phyloP scores from a whole-genome alignment of 306 rosid species.

The Vigna hirtella region DNA sequence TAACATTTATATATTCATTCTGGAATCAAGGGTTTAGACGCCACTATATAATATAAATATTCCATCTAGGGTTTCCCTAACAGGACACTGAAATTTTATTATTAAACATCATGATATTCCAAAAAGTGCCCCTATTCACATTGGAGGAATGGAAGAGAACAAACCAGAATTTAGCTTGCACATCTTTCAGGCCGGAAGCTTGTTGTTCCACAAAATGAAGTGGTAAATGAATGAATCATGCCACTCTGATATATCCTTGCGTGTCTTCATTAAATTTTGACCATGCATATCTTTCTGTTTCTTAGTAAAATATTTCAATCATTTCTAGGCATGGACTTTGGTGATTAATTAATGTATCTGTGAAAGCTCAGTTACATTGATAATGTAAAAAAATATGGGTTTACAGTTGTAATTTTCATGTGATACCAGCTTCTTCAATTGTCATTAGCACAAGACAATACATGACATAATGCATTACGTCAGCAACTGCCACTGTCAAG shows the following conservation, averaged over 20 bases:
- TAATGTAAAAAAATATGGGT: neutral
- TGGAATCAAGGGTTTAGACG: neutral
- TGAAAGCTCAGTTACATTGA: neutral
- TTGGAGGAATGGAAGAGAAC: neutral
- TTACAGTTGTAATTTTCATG: constrained; percentile 7
- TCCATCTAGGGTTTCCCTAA: neutral
- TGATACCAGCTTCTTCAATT: constrained; percentile 13
- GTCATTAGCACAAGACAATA: constrained; percentile 40
- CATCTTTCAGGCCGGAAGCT: neutral
- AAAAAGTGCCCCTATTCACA: neutral
- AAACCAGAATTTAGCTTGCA: neutral
- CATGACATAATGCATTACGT: constrained; percentile 57
- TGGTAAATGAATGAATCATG: constrained; percentile 13
- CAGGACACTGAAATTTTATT: neutral
- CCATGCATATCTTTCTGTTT: neutral
- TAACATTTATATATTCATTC: neutral
- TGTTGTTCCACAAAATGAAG: neutral
- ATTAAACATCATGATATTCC: neutral
- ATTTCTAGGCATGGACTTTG: constrained; percentile 17
- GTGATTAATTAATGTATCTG: constrained; percentile 11
- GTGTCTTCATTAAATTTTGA: constrained; percentile 22
- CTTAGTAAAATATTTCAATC: constrained; percentile 6
- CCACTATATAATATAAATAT: constrained; percentile 4
- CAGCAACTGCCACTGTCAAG: constrained; percentile 37
- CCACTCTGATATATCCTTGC: constrained; percentile 11